Conservation (phyloP, 2,329 filamentous ascomycete species). For the Diaporthe velutina region DNA sequence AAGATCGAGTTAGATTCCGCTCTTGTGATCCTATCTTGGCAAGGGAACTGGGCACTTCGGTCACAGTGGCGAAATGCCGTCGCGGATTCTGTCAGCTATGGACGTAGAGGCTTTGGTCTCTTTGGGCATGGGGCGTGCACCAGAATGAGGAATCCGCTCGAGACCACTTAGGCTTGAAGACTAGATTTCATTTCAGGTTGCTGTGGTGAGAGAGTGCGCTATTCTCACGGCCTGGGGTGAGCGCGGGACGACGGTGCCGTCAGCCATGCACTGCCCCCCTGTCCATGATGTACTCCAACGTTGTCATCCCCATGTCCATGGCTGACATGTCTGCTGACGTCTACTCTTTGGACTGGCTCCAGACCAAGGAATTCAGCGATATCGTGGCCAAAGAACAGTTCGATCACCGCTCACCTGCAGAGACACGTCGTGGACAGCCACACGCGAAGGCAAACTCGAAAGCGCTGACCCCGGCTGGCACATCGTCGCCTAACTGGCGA, state of each 20-base stretch:
- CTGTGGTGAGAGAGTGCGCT: neutral
- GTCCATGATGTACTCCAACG: neutral
- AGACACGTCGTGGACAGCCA: too few relatives aligned
- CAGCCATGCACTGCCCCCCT: neutral
- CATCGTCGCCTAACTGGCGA: neutral
- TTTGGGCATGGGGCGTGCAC: neutral
- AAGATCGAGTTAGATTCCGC: neutral
- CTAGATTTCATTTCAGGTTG: neutral
- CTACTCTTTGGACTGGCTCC: too few relatives aligned
- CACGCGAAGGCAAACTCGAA: constrained; percentile 1
- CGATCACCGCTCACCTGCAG: neutral
- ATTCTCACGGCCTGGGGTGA: neutral
- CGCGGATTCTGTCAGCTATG: neutral
- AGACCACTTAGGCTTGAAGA: neutral
- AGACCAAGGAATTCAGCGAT: neutral
- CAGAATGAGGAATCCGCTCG: neutral
- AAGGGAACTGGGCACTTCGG: neutral
- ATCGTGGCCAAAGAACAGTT: neutral
- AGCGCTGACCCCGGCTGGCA: neutral
- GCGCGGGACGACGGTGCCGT: neutral
- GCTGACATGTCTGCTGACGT: constrained; percentile 21
- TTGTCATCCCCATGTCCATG: neutral
- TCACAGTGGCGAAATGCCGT: neutral
- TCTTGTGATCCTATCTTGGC: too few relatives aligned
- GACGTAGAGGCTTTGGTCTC: too few relatives aligned